Conservation (phyloP, 805 yeast species). For the Nakazawaea anatomiae region DNA sequence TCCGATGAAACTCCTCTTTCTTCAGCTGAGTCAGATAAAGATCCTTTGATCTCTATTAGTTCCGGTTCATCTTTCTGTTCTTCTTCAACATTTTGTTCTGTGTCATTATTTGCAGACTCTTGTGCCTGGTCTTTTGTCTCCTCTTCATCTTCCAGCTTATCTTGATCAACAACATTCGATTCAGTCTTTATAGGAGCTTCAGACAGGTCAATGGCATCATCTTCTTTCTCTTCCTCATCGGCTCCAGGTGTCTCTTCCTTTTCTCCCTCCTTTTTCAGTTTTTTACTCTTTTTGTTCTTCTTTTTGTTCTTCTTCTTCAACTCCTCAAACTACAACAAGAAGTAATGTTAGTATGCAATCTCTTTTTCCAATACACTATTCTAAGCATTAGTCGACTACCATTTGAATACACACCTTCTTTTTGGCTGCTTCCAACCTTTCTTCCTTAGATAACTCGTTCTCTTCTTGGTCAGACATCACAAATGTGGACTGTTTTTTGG, state of each 20-base stretch:
- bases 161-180: not conserved
- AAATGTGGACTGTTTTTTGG: not conserved
- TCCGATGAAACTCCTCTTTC: no score
- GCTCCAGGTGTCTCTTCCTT: conserved; percentile 13
- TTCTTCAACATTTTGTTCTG: not conserved
- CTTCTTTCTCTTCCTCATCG: conserved; percentile 19
- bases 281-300: conserved; percentile 18
- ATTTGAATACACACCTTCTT: conserved; percentile 17
- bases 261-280: conserved; percentile 16
- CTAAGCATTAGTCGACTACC: not conserved
- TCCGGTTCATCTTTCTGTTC: not conserved
- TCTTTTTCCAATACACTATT: not conserved
- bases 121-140: conserved; percentile 19
- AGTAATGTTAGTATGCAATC: conserved; percentile 2
- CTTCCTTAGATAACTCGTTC: conserved; percentile 23
- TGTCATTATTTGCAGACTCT: no score
- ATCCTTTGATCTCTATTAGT: not conserved
- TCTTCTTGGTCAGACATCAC: conserved; percentile 3
- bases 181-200: not conserved
- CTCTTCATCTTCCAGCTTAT: conserved; percentile 14
- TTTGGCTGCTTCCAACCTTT: conserved; percentile 28
- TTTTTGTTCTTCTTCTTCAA: conserved; percentile 15
- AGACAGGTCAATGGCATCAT: not conserved
- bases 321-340: conserved; percentile 14
- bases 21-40: not conserved